Evolutionary conservation across 768 basidiomycete species (phyloP).

Genomic region (Russula sp.): DNA sequence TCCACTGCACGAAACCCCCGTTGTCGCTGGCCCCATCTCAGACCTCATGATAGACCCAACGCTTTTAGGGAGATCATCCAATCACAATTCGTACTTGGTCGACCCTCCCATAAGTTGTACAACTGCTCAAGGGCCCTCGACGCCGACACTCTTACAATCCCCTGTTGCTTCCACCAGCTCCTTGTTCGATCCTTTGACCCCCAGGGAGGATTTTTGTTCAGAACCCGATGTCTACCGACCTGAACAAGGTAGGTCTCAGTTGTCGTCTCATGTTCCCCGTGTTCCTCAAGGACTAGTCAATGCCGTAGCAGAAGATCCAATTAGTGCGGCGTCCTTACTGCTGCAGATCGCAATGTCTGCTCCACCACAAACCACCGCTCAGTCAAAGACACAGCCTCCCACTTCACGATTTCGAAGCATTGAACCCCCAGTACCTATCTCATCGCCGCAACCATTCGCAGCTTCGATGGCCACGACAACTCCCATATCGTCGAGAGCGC

Average conservation of each 20-base stretch:
- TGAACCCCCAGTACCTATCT: neutral
- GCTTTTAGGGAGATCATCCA: slow-evolving; percentile 10
- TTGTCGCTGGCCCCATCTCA: neutral
- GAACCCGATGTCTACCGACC: slow-evolving; percentile 30
- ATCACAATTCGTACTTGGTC: neutral
- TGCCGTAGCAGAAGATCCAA: slow-evolving; percentile 21
- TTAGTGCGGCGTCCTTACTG: slow-evolving; percentile 20
- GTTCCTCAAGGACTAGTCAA: slow-evolving; percentile 9
- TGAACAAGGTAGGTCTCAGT: slow-evolving; percentile 19
- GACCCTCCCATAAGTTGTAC: slow-evolving; percentile 19
- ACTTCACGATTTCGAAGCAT: neutral
- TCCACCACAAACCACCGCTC: slow-evolving; percentile 7
- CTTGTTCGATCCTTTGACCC: slow-evolving; percentile 28
- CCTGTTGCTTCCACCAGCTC: slow-evolving; percentile 20
- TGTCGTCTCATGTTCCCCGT: neutral
- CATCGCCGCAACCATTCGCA: neutral
- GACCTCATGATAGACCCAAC: slow-evolving; percentile 22
- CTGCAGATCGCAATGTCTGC: slow-evolving; percentile 12
- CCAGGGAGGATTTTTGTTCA: slow-evolving; percentile 30
- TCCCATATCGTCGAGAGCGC: slow-evolving; percentile 2
- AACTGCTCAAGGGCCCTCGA: slow-evolving; percentile 6
- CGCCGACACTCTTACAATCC: slow-evolving; percentile 20
- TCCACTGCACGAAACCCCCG: neutral
- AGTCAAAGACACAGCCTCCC: slow-evolving; percentile 2
- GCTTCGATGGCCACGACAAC: neutral